These are phyloP conservation scores for Escallonia herrerae DNA, from an alignment of 129 eudicot genomes.

Conservation along the genomic window DNA sequence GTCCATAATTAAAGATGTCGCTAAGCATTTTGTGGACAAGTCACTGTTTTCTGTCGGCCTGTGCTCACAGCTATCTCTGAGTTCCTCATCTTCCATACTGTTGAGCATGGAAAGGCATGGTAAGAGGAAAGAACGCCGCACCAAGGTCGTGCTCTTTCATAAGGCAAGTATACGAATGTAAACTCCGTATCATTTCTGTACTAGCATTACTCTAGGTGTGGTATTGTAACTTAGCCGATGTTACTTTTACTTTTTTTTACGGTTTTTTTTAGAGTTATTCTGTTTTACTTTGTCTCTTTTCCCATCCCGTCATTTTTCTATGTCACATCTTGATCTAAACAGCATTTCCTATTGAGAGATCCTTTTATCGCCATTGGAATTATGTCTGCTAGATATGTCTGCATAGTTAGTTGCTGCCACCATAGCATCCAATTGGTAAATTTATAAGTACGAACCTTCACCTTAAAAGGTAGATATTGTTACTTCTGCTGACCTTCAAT, in stretches of 20 bases:
- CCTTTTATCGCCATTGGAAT: no score
- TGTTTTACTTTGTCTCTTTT: background rate
- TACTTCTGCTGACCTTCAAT: no score
- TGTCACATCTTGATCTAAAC: background rate
- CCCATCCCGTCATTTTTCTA: background rate
- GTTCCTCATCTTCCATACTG: slow-evolving; percentile 38
- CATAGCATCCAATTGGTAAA: no score
- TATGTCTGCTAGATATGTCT: no score
- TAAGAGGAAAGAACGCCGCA: slow-evolving; percentile 41
- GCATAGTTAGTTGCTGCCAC: no score
- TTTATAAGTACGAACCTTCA: no score
- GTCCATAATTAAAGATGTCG: slow-evolving; percentile 35
- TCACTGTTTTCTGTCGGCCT: slow-evolving; percentile 60
- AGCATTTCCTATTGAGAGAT: no score
- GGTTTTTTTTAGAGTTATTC: background rate
- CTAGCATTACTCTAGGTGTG: background rate
- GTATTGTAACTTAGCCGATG: background rate
- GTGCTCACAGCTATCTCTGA: slow-evolving; percentile 39
- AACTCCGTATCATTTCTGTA: slow-evolving; percentile 7
- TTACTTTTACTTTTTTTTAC: background rate
- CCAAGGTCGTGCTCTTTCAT: slow-evolving; percentile 51
- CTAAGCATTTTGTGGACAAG: slow-evolving; percentile 59
- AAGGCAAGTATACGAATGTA: slow-evolving; percentile 43
- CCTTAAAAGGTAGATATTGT: no score
- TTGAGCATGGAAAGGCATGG: slow-evolving; percentile 64